These are phyloP conservation scores for Cocos nucifera DNA, from an alignment of 176 grass and related monocot genomes.

Conservation along the genomic window DNA sequence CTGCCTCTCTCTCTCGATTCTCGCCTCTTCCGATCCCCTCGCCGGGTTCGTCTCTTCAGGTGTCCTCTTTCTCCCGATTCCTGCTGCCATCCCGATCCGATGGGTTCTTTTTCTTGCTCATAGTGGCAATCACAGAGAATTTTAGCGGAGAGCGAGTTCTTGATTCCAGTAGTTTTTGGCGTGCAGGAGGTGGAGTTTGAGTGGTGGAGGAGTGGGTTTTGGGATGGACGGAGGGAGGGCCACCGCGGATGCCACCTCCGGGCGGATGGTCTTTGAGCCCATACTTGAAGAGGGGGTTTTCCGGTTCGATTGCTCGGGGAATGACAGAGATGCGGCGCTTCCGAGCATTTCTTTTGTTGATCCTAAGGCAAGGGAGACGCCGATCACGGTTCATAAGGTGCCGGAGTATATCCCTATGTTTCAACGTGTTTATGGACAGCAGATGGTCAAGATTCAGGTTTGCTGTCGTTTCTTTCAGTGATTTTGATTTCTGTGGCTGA, in stretches of 20 bases:
- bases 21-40: too few relatives aligned
- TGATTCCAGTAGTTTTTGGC: too few relatives aligned
- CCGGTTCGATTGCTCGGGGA: constrained; percentile 70
- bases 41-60: too few relatives aligned
- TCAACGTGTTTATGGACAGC: constrained; percentile 23
- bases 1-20: too few relatives aligned
- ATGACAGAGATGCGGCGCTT: constrained; percentile 35
- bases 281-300: constrained; percentile 71
- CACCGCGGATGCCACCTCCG: constrained; percentile 6
- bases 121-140: too few relatives aligned
- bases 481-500: constrained; percentile 2
- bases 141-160: too few relatives aligned
- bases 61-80: too few relatives aligned
- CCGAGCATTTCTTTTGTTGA: constrained; percentile 71
- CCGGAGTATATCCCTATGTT: constrained; percentile 44
- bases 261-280: constrained; percentile 40
- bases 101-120: too few relatives aligned
- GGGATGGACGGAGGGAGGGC: constrained; percentile 1
- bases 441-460: constrained; percentile 75
- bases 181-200: too few relatives aligned
- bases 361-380: constrained; percentile 38
- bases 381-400: constrained; percentile 8
- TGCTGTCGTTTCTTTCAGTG: background rate
- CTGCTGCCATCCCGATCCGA: too few relatives aligned
- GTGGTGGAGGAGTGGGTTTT: too few relatives aligned